Evolutionary conservation across 2,329 filamentous ascomycete species (phyloP), one percentile per base, ranked within the genome.

Genomic region (Dactylellina sp.): DNA sequence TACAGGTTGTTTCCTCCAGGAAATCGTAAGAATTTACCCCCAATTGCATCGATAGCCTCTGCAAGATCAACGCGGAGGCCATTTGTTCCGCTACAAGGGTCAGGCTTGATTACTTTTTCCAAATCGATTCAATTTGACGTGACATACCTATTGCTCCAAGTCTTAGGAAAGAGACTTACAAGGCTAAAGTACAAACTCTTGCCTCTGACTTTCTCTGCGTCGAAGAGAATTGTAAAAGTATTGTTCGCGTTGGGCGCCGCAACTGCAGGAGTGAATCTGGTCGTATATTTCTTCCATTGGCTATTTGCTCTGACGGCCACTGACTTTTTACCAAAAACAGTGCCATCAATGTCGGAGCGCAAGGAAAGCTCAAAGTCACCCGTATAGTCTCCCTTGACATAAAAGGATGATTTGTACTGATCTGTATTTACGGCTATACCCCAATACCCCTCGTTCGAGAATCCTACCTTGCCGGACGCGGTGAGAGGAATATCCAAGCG

Each of bases 1-100:
- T 78, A 80, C 79, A 89, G 80, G 81, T 88, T 89, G 78, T 89
- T 89, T 7, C 87, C 88, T 4, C 89, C 89, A 0, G 89, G 88
- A 68, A 89, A 86, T 14, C 89, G 84, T 47, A 91, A 83, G 76
- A 89, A 85, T n/a, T 83, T 84, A 0, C 85, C 84, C 57, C 86
- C 84, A 0, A 88, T 78, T 6, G 81, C 83, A 1, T 83, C 84
- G 1, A 89, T 79, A 5, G 84, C 83, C 57, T 85, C 82, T 5
- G 84, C 85, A 56, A 89, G 80, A 56, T 89, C 86, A 7, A 83
- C 79, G 4, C 87, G 81, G 42, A 88, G 80, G 0, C 88, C 88
- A 76, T 89, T 89, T 50, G 76, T 79, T 78, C 60, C 60, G 25
- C 60, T 64, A 25, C 20, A n/a, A 66, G n/a, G 57, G 71, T 60